Evolutionary conservation across 179 eudicot species (phyloP).

Genomic region (Spinacia oleracea): DNA sequence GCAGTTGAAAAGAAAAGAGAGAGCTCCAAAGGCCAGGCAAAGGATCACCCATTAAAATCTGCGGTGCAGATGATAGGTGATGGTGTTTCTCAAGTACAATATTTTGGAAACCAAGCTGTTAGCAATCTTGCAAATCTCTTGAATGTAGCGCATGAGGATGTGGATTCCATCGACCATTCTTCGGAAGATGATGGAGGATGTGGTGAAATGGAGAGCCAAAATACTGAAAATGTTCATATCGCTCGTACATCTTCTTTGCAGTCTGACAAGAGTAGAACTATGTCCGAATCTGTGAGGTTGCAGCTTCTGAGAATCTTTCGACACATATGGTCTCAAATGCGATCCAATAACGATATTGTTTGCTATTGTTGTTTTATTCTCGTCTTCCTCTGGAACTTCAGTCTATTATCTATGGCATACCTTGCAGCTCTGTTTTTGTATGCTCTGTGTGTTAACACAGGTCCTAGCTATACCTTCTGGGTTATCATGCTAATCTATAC

Average conservation of each 20-base stretch:
- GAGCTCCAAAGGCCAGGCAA: slow-evolving; percentile 43
- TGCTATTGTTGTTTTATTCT: slow-evolving; percentile 94
- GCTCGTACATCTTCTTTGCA: slow-evolving; percentile 66
- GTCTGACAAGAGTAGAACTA: slow-evolving; percentile 75
- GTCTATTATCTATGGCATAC: slow-evolving; percentile 92
- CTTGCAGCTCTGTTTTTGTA: slow-evolving; percentile 88
- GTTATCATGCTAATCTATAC: slow-evolving; percentile 87
- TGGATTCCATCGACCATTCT: slow-evolving; percentile 48
- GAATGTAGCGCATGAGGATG: slow-evolving; percentile 73
- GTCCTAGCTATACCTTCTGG: slow-evolving; percentile 89
- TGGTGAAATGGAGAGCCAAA: slow-evolving; percentile 47
- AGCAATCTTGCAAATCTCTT: slow-evolving; percentile 76
- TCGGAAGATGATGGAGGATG: slow-evolving; percentile 47
- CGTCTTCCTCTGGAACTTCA: slow-evolving; percentile 95
- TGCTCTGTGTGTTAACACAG: slow-evolving; percentile 91
- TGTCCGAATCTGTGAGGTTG: slow-evolving; percentile 65
- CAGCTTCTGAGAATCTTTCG: slow-evolving; percentile 70
- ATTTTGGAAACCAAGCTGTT: slow-evolving; percentile 93
- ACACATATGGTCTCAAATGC: slow-evolving; percentile 94
- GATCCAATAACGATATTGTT: slow-evolving; percentile 89
- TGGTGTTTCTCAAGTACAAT: slow-evolving; percentile 95
- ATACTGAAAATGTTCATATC: slow-evolving; percentile 36
- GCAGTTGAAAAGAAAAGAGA: slow-evolving; percentile 39
- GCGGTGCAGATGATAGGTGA: slow-evolving; percentile 90
- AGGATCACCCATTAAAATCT: slow-evolving; percentile 76